Conservation (phyloP, 768 basidiomycete species). For the Scleroderma citrinum region DNA sequence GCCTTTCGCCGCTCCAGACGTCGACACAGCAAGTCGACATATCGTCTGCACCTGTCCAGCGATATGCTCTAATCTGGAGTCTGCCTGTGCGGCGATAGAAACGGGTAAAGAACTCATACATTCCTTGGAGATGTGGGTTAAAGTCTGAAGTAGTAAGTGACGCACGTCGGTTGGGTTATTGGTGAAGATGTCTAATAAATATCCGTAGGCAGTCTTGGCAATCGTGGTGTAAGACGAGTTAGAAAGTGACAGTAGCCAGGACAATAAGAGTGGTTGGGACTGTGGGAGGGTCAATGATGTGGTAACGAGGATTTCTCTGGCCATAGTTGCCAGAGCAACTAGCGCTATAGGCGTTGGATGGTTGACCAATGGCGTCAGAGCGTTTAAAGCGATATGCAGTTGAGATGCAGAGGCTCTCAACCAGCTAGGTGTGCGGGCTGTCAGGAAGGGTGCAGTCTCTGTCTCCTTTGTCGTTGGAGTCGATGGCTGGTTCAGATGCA, state of each 20-base stretch:
- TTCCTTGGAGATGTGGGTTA: slow-evolving; percentile 59
- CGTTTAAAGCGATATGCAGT: slow-evolving; percentile 75
- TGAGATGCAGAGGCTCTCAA: slow-evolving; percentile 77
- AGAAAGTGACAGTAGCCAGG: slow-evolving; percentile 70
- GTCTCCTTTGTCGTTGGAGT: slow-evolving; percentile 14
- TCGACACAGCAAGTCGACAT: slow-evolving; percentile 40
- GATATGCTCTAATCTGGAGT: slow-evolving; percentile 66
- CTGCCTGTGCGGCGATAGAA: slow-evolving; percentile 62
- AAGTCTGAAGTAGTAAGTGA: slow-evolving; percentile 44
- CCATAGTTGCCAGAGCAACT: slow-evolving; percentile 49
- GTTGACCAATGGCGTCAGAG: slow-evolving; percentile 60
- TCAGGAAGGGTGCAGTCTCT: slow-evolving; percentile 37
- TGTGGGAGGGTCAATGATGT: slow-evolving; percentile 63
- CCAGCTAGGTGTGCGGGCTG: slow-evolving; percentile 70
- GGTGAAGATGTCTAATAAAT: slow-evolving; percentile 42
- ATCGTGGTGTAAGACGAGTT: slow-evolving; percentile 52
- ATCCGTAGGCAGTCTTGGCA: slow-evolving; percentile 39
- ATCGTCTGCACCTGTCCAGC: slow-evolving; percentile 66
- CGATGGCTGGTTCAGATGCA: slow-evolving; percentile 23
- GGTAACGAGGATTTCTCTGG: slow-evolving; percentile 43
- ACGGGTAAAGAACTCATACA: slow-evolving; percentile 68
- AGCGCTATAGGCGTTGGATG: slow-evolving; percentile 70
- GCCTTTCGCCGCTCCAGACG: slow-evolving; percentile 8
- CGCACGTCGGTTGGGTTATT: slow-evolving; percentile 33
- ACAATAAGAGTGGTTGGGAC: slow-evolving; percentile 60